Conservation (phyloP, 768 basidiomycete genomes). For the Galerina marginata region DNA sequence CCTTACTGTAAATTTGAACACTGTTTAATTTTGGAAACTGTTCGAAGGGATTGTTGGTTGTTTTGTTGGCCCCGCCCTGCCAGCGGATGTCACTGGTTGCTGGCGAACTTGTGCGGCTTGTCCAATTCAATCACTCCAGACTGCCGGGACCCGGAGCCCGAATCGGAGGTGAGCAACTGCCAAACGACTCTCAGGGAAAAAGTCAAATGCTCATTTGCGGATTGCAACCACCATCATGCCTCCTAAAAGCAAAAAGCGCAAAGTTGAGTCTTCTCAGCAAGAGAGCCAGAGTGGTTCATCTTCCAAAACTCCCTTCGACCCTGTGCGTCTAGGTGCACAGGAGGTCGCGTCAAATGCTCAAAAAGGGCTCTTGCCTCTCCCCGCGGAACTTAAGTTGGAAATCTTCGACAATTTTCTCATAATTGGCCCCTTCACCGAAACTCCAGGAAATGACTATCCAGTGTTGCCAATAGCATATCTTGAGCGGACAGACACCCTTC, state of each 20-base stretch:
- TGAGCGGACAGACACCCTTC: conserved; percentile 18
- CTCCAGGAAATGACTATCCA: conserved; percentile 3
- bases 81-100: too few species aligned
- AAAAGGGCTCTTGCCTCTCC: conserved; percentile 16
- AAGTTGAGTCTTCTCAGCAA: neutral
- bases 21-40: too few species aligned
- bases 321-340: neutral
- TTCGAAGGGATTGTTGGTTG: too few species aligned
- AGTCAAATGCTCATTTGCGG: too few species aligned
- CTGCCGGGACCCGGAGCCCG: too few species aligned
- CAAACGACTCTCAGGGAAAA: too few species aligned
- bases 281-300: neutral
- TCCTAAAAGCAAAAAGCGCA: neutral
- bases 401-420: conserved; percentile 11
- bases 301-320: neutral
- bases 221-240: too few species aligned
- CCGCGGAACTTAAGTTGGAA: conserved; percentile 16
- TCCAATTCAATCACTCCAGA: too few species aligned
- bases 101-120: too few species aligned
- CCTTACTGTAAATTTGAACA: too few species aligned
- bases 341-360: conserved; percentile 8
- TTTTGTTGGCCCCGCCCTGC: too few species aligned
- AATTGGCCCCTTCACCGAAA: conserved; percentile 10
- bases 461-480: conserved; percentile 15
- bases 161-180: neutral